phyloP scores from a whole-genome alignment of 2,329 filamentous ascomycete species.

The Botrytis pseudocinerea region DNA sequence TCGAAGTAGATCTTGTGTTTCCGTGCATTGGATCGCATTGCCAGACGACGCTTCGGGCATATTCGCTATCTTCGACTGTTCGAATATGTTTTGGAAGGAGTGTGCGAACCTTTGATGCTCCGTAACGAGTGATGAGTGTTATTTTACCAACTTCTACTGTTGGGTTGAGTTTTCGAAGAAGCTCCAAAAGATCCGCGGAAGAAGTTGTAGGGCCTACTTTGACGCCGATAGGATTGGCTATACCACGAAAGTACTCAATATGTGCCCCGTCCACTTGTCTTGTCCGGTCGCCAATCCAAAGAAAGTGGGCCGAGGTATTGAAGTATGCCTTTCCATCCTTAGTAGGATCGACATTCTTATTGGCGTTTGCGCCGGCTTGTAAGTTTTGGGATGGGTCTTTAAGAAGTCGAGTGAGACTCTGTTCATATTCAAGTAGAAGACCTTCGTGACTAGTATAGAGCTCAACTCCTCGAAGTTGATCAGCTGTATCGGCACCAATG shows the following conservation, averaged over 20 bases:
- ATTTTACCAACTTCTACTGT: constrained; percentile 82
- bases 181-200: constrained; percentile 68
- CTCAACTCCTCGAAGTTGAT: constrained; percentile 86
- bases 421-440: constrained; percentile 90
- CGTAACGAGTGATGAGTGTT: constrained; percentile 94
- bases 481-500: constrained; percentile 82
- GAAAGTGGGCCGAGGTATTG: constrained; percentile 92
- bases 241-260: constrained; percentile 95
- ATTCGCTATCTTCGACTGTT: constrained; percentile 79
- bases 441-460: constrained; percentile 96
- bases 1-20: constrained; percentile 66
- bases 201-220: constrained; percentile 91
- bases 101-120: constrained; percentile 70
- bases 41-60: constrained; percentile 73
- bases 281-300: constrained; percentile 98
- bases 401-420: constrained; percentile 76
- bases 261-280: constrained; percentile 90
- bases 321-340: constrained; percentile 64
- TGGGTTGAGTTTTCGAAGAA: constrained; percentile 87
- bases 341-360: constrained; percentile 15
- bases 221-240: constrained; percentile 93
- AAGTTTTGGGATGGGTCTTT: constrained; percentile 54
- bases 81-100: constrained; percentile 84
- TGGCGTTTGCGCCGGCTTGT: not conserved
- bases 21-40: constrained; percentile 99